Conservation (phyloP, 495 filamentous ascomycete species). For the Annulohypoxylon maeteangense region DNA sequence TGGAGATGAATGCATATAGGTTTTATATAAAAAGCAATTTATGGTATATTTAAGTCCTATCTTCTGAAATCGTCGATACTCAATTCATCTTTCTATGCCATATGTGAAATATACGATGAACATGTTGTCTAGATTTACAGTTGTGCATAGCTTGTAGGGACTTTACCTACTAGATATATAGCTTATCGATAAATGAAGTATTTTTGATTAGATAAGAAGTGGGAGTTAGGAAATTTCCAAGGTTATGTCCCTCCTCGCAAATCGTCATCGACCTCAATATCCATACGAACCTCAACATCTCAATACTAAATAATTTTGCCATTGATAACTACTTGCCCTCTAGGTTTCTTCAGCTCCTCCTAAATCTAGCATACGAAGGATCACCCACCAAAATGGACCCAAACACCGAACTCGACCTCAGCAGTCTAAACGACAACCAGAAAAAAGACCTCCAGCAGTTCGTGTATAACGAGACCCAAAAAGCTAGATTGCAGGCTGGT, state of each 20-base stretch:
- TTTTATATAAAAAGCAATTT: not conserved
- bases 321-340: too few species aligned
- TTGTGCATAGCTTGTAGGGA: not conserved
- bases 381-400: constrained; percentile 6
- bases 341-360: not conserved
- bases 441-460: constrained; percentile 88
- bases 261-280: constrained; percentile 11
- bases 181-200: constrained; percentile 19
- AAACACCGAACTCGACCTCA: constrained; percentile 67
- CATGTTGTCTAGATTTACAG: not conserved
- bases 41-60: not conserved
- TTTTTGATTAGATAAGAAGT: constrained; percentile 9
- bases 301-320: too few species aligned
- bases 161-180: not conserved
- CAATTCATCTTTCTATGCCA: not conserved
- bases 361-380: not conserved
- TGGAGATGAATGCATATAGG: not conserved
- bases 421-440: constrained; percentile 80
- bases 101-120: not conserved
- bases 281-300: not conserved
- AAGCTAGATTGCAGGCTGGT: constrained; percentile 82
- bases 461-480: constrained; percentile 82
- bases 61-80: not conserved
- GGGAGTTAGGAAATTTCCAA: constrained; percentile 14
- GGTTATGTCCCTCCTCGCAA: not conserved